Conservation (phyloP, 371 early-diverging fungal species). For the Lichtheimia corymbifera region DNA sequence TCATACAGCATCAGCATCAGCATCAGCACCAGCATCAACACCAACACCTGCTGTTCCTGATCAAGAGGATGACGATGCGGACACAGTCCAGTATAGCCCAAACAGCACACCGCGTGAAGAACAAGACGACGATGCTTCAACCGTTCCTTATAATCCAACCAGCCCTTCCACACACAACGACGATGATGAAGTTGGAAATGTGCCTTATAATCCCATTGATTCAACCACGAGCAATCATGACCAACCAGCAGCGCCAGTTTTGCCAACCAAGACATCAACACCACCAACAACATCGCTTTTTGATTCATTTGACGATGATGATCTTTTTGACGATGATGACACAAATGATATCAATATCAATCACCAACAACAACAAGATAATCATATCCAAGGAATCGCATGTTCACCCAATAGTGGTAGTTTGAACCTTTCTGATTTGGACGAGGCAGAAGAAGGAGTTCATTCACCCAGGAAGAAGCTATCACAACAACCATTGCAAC, state of each 20-base stretch:
- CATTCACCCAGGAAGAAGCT: background rate
- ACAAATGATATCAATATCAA: no score
- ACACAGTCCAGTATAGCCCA: no score
- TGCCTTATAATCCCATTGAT: background rate
- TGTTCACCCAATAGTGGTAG: background rate
- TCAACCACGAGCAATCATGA: background rate
- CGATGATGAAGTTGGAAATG: background rate
- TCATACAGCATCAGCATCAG: no score
- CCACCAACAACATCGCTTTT: background rate
- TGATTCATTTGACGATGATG: slow-evolving; percentile 1
- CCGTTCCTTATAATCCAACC: background rate
- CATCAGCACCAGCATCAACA: no score
- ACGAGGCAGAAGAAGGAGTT: background rate
- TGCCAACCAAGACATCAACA: background rate
- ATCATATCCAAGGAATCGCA: background rate
- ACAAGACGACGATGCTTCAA: background rate
- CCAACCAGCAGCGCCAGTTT: background rate
- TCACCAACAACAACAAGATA: no score
- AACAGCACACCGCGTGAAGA: no score
- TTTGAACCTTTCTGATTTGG: background rate
- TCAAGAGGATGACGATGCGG: no score
- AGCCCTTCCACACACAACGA: background rate
- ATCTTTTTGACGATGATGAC: background rate
- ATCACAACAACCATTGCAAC: background rate
- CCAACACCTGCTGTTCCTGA: no score